phyloP scores from a whole-genome alignment of 2,329 filamentous ascomycete genomes.

The Colletotrichum tropicicola region DNA sequence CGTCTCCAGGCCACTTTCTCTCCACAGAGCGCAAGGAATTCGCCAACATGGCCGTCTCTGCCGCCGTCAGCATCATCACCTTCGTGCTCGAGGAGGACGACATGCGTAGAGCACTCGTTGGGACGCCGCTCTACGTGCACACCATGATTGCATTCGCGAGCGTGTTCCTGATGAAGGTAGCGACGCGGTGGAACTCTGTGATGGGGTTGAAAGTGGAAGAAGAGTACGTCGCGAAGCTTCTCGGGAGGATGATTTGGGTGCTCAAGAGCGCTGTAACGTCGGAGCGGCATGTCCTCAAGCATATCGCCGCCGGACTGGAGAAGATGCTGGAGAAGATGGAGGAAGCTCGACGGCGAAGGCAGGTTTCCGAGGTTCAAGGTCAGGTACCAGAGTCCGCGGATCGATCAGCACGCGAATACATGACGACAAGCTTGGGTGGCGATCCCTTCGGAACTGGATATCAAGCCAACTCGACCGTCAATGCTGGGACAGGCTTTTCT shows the following conservation, averaged over 20 bases:
- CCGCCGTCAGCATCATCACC: conserved; percentile 44
- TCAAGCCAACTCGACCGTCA: too few species aligned
- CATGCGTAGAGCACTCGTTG: conserved; percentile 40
- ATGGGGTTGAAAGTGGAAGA: conserved; percentile 44
- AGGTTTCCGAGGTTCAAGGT: too few species aligned
- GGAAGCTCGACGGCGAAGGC: too few species aligned
- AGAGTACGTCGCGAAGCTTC: conserved; percentile 39
- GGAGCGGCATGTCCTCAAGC: conserved; percentile 45
- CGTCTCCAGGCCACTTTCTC: too few species aligned
- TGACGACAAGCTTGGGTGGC: too few species aligned
- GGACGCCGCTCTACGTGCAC: conserved; percentile 45
- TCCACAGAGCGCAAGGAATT: conserved; percentile 28
- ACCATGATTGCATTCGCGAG: conserved; percentile 47
- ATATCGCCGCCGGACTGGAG: conserved; percentile 45
- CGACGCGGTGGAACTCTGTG: conserved; percentile 42
- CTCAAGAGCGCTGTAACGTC: conserved; percentile 40
- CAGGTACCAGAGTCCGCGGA: too few species aligned
- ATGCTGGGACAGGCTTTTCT: too few species aligned
- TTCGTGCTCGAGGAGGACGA: conserved; percentile 44
- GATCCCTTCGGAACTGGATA: too few species aligned
- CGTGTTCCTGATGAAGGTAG: conserved; percentile 47
- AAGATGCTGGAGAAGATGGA: conserved; percentile 42
- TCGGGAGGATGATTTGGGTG: conserved; percentile 42
- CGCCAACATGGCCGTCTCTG: conserved; percentile 39
- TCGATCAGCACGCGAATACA: too few species aligned